Conservation (phyloP, 2,329 filamentous ascomycete species). For the Eutypella sp. region DNA sequence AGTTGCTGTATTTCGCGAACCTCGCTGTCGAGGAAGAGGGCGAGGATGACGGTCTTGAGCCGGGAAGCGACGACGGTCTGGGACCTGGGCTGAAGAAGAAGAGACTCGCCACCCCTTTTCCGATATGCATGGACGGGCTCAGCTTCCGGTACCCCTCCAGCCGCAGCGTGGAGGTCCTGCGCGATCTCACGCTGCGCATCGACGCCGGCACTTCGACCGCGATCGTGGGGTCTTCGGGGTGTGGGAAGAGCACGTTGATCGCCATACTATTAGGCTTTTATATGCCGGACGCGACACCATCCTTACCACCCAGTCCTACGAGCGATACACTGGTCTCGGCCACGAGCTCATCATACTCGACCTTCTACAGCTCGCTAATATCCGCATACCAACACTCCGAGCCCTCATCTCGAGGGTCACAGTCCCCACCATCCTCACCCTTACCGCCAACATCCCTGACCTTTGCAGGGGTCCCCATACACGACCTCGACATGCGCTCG, state of each 20-base stretch:
- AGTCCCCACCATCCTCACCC: not conserved
- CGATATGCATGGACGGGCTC: conserved; percentile 51
- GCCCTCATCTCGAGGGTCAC: not conserved
- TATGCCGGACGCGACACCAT: conserved; percentile 25
- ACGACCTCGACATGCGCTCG: conserved; percentile 52
- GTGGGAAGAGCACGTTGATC: conserved; percentile 84
- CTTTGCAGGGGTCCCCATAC: conserved; percentile 54
- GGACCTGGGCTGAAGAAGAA: conserved; percentile 34
- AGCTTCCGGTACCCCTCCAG: conserved; percentile 67
- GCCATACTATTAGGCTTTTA: conserved; percentile 73
- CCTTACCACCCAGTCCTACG: not conserved
- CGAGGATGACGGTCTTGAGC: not conserved
- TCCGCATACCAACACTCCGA: not conserved
- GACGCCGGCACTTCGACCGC: conserved; percentile 61
- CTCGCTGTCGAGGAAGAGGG: conserved; percentile 53
- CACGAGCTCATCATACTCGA: not conserved
- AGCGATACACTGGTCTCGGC: not conserved
- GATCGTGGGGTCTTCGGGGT: conserved; percentile 78
- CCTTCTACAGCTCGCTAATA: not conserved
- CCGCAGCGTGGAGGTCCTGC: conserved; percentile 48
- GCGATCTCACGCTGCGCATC: conserved; percentile 62
- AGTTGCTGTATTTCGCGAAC: conserved; percentile 64
- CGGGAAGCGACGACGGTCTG: not conserved
- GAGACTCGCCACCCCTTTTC: conserved; percentile 33
- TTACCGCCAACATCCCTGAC: conserved; percentile 39